phyloP scores from a whole-genome alignment of 106 monocot species.

The Triglochin maritima region DNA sequence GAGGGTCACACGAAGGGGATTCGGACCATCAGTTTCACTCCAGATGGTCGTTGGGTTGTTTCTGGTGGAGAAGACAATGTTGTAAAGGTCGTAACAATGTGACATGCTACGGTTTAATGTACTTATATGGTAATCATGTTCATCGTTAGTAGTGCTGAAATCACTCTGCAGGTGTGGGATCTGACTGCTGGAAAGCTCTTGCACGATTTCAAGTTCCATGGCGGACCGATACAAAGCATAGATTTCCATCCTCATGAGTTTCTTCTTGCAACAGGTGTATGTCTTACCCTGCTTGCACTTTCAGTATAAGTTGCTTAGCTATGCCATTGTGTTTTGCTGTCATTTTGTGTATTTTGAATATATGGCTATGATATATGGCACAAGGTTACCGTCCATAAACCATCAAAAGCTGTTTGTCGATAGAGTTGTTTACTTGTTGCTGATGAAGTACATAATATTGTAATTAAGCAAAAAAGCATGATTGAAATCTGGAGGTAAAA shows the following conservation, averaged over 20 bases:
- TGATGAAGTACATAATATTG: too few relatives aligned
- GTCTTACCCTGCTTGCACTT: background rate
- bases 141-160: background rate
- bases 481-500: too few relatives aligned
- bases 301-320: background rate
- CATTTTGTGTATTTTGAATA: too few relatives aligned
- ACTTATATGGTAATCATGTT: background rate
- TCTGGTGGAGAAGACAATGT: conserved; percentile 87
- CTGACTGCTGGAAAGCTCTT: conserved; percentile 89
- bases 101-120: background rate
- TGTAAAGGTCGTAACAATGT: conserved; percentile 47
- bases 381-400: too few relatives aligned
- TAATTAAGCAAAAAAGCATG: too few relatives aligned
- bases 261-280: conserved; percentile 90
- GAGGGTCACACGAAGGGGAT: conserved; percentile 71
- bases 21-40: conserved; percentile 68
- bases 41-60: conserved; percentile 97
- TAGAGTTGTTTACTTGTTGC: too few relatives aligned
- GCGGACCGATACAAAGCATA: conserved; percentile 58
- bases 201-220: conserved; percentile 85
- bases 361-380: too few relatives aligned
- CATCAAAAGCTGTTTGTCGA: too few relatives aligned
- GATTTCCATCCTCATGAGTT: conserved; percentile 93
- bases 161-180: conserved; percentile 60
- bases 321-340: background rate